Base-by-base conservation (phyloP, 768 basidiomycete genomes). In the Leccinum arenicola region DNA sequence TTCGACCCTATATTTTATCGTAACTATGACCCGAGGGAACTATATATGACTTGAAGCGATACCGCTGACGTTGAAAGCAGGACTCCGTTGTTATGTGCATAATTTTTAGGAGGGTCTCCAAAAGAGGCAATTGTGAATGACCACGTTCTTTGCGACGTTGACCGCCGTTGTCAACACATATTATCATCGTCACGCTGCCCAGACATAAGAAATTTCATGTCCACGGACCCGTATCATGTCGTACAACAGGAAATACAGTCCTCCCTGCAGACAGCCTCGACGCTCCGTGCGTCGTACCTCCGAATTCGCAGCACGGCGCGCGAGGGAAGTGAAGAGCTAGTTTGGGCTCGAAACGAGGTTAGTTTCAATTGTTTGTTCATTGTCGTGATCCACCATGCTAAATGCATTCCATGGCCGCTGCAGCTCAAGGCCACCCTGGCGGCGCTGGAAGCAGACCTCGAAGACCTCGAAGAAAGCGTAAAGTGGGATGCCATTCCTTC, bases 381-480 rank as follows among this genome's bases (percentile, higher is more conserved):
- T 3, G 27, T 4, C 10, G 35, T 27, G 43, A 8, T 45, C 21
- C 14, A 33, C 3, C 19, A 15, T 57, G n/a, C 40, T 54, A 33
- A 53, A 40, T 6, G 8, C 9, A 36, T n/a, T 33, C 19, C 9
- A 27, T 4, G 19, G 15, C 29, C 45, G 6, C 29, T 15, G 4
- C 70, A 93, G 89, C 76, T 97, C 55, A 87, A 86, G 71, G 86
- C 85, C 0, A 89, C 89, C 2, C 80, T 98, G 9, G 81, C 84
- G 1, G 76, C 87, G 2, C 76, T 98, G 27, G 91, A 95, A 68
- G 88, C 89, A 0, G 95, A 98, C 75, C 70, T 96, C 23, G 92
- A 94, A 60, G 94, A 94, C 70, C 75, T 98, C n/a, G 95, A 97
- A 52, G 93, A 93, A 68, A 94, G 92, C 67, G 95, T 98, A 48